Conservation (phyloP, 2,329 filamentous ascomycete genomes). For the Trichoderma endophyticum region DNA sequence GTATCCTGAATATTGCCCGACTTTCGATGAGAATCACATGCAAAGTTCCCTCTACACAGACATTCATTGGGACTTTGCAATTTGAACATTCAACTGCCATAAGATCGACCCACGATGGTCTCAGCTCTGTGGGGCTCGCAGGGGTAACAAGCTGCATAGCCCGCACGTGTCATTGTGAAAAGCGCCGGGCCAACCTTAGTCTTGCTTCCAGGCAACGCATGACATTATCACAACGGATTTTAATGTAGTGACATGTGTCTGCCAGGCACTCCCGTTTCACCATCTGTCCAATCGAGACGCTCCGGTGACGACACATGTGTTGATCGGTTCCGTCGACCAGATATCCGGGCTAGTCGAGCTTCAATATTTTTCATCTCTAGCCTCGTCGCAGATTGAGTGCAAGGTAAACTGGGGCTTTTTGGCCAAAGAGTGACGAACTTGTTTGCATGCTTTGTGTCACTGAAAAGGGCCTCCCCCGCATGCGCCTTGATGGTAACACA, state of each 20-base stretch:
- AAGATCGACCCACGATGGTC: slow-evolving; percentile 4
- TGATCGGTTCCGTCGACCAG: neutral
- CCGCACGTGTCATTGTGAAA: neutral
- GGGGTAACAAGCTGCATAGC: neutral
- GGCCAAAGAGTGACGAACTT: neutral
- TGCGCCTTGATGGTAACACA: neutral
- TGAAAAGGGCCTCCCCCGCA: neutral
- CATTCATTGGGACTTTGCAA: neutral
- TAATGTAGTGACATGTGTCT: neutral
- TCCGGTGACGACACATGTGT: slow-evolving; percentile 12
- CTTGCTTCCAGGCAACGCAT: neutral
- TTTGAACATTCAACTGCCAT: neutral
- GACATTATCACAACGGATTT: neutral
- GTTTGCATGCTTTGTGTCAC: neutral
- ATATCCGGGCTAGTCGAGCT: neutral
- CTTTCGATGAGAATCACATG: neutral
- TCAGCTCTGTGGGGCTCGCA: slow-evolving; percentile 3
- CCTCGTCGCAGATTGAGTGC: neutral
- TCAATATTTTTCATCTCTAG: neutral
- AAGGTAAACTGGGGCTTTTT: neutral
- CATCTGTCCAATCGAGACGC: slow-evolving; percentile 1
- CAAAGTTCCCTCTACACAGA: neutral
- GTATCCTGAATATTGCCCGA: neutral
- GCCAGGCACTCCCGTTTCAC: slow-evolving; percentile 11
- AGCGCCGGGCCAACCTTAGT: neutral